A percentile compares a stretch with the other conserved stretches of the same genome.
Evolutionary conservation across 2,329 filamentous ascomycete genomes (phyloP).

Genomic region (Sordariomycetes sp.): DNA sequence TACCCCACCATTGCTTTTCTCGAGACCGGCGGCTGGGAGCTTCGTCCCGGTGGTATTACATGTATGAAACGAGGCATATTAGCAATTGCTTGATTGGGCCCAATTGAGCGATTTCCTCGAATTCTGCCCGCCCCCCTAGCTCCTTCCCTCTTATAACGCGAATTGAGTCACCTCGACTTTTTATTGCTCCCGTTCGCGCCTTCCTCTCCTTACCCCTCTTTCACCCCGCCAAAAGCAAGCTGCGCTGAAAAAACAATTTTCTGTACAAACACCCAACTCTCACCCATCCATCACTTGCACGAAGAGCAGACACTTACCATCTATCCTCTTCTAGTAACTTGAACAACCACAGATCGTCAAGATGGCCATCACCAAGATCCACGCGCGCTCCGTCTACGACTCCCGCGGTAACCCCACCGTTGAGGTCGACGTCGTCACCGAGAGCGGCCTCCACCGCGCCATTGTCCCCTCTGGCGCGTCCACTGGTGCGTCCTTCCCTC

Average conservation of each 20-base stretch:
- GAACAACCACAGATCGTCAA: slow-evolving; percentile 23
- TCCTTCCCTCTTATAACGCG: background rate
- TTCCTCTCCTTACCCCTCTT: background rate
- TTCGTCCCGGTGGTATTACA: background rate
- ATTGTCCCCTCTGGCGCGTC: slow-evolving; percentile 91
- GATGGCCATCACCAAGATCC: slow-evolving; percentile 87
- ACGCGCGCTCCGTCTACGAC: slow-evolving; percentile 95
- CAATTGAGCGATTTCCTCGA: slow-evolving; percentile 3
- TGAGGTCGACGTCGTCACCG: slow-evolving; percentile 88
- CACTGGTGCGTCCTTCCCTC: slow-evolving; percentile 51
- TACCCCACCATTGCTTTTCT: slow-evolving; percentile 1
- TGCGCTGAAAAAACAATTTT: background rate
- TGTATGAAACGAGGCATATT: slow-evolving; percentile 12
- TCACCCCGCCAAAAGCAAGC: background rate
- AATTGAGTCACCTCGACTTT: slow-evolving; percentile 5
- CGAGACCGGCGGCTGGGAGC: background rate
- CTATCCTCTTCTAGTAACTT: slow-evolving; percentile 1
- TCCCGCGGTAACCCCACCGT: slow-evolving; percentile 97
- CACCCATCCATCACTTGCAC: background rate
- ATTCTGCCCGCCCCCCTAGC: background rate
- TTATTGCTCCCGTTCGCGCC: background rate
- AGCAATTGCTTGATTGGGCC: slow-evolving; percentile 4
- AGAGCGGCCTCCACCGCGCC: slow-evolving; percentile 85
- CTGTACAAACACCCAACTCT: background rate
- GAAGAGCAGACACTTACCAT: slow-evolving; percentile 2